These are phyloP conservation scores for Bretziella fagacearum DNA, from an alignment of 2,329 filamentous ascomycete genomes.

Conservation along the genomic window DNA sequence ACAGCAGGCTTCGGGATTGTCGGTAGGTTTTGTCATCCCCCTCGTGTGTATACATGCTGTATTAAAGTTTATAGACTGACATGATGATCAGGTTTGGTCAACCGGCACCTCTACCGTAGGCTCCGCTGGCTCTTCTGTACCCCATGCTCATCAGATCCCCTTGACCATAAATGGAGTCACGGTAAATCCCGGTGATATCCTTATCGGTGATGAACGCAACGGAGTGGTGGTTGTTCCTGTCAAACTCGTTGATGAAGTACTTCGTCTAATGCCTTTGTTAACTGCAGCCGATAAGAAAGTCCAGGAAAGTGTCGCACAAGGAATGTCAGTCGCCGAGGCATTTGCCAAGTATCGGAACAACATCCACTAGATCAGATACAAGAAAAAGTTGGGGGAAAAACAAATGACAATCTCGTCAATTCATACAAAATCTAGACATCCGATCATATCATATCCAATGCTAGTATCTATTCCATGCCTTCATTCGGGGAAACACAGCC, in stretches of 20 bases:
- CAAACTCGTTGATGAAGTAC: conserved; percentile 39
- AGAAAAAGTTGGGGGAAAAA: not conserved
- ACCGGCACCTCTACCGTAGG: conserved; percentile 40
- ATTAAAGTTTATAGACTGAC: not conserved
- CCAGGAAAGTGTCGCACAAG: conserved; percentile 46
- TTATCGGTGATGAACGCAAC: conserved; percentile 53
- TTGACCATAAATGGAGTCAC: conserved; percentile 27
- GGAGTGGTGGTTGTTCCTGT: conserved; percentile 52
- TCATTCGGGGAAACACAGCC: no score
- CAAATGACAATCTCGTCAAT: not conserved
- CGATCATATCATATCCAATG: no score
- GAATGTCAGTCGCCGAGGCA: conserved; percentile 46
- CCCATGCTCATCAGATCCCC: conserved; percentile 35
- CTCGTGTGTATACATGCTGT: not conserved
- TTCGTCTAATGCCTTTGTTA: conserved; percentile 39
- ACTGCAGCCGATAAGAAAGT: conserved; percentile 39
- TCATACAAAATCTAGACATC: no score
- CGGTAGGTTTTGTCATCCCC: conserved; percentile 28
- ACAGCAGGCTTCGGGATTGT: conserved; percentile 36
- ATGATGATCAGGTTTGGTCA: conserved; percentile 32
- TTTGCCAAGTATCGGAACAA: conserved; percentile 25
- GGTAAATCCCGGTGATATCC: conserved; percentile 42
- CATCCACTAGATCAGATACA: not conserved
- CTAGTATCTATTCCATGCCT: no score
- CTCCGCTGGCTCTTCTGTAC: conserved; percentile 36